phyloP scores from a whole-genome alignment of 257 asterid genomes.

The Solanum bukasovii region DNA sequence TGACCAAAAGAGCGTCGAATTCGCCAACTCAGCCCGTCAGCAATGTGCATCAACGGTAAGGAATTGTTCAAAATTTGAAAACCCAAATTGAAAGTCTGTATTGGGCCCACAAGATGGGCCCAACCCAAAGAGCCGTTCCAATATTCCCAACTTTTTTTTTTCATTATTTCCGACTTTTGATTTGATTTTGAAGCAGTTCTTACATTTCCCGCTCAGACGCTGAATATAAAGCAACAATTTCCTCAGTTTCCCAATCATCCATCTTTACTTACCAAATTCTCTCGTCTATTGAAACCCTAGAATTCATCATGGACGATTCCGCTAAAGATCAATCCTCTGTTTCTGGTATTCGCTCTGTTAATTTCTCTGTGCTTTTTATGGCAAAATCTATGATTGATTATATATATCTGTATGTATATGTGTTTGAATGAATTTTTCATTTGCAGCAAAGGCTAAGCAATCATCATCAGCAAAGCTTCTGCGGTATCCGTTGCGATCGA shows the following conservation, averaged over 20 bases:
- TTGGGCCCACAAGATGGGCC: constrained; percentile 1
- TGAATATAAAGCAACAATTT: not conserved
- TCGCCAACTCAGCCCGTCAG: not conserved
- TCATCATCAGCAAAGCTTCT: constrained; percentile 58
- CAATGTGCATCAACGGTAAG: not conserved
- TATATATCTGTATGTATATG: not conserved
- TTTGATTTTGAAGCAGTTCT: not conserved
- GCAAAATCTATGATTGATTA: not conserved
- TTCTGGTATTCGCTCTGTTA: constrained; percentile 25
- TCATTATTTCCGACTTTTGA: not conserved
- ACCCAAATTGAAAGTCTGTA: not conserved
- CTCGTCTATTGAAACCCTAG: not conserved
- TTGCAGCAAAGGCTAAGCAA: constrained; percentile 21
- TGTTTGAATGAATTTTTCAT: not conserved
- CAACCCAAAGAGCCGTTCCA: constrained; percentile 4
- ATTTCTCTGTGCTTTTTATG: not conserved
- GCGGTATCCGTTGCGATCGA: constrained; percentile 86
- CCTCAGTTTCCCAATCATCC: not conserved
- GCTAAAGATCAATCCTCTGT: constrained; percentile 49
- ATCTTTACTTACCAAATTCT: not conserved
- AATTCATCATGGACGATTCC: constrained; percentile 40
- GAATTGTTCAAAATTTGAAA: not conserved
- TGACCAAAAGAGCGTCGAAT: not conserved
- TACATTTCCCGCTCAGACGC: constrained; percentile 6
- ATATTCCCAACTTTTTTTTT: not conserved